phyloP scores from a whole-genome alignment of 225 moss, liverwort and hornwort genomes.

The Rhytidiadelphus loreus region DNA sequence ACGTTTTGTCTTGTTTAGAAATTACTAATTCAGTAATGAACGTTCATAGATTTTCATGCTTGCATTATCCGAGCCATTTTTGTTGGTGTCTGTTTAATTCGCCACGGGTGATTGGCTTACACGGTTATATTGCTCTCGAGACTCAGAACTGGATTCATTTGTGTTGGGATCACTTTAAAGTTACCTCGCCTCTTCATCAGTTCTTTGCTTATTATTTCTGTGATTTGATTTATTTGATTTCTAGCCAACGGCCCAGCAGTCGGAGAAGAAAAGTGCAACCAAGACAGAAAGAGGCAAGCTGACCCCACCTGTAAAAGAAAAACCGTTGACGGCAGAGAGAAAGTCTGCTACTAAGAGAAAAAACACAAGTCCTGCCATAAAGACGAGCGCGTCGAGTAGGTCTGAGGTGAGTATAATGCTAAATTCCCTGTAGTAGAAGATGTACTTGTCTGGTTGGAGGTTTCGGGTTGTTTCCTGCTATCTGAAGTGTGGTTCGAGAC shows the following conservation, averaged over 20 bases:
- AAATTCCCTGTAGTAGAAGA: not conserved
- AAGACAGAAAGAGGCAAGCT: conserved; percentile 13
- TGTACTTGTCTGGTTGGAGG: not conserved
- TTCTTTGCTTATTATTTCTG: not conserved
- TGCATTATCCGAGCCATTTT: not conserved
- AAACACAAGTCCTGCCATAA: conserved; percentile 10
- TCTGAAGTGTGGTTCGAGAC: not conserved
- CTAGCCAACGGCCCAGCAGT: not conserved
- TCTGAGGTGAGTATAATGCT: conserved; percentile 12
- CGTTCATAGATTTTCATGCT: not conserved
- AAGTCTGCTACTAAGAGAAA: conserved; percentile 21
- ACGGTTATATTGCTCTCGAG: not conserved
- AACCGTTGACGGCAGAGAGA: not conserved
- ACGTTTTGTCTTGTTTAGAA: not conserved
- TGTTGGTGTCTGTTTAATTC: not conserved
- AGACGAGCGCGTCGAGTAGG: conserved; percentile 11
- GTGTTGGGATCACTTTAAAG: not conserved
- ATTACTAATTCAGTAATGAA: not conserved
- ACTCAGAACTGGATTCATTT: not conserved
- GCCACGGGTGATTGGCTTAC: not conserved
- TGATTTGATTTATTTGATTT: not conserved
- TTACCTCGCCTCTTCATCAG: not conserved
- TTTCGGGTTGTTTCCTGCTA: not conserved
- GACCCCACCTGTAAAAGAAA: conserved; percentile 3
- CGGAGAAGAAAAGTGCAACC: conserved; percentile 8